Conservation (phyloP, 2,329 filamentous ascomycete species). For the Microsporum canis region DNA sequence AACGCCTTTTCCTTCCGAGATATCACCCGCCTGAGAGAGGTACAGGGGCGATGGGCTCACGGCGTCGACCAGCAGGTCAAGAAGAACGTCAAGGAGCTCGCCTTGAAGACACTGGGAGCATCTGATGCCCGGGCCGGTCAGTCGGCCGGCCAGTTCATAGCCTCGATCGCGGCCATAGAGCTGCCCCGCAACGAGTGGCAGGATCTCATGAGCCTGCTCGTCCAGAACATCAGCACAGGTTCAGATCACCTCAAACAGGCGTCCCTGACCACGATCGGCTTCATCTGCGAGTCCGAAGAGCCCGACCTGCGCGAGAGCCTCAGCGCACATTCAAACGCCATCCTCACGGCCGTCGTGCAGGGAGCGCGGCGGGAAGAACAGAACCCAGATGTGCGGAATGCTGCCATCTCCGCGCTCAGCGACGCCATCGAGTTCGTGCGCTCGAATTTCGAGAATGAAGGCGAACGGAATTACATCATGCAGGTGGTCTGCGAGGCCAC, state of each 20-base stretch:
- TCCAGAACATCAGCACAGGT: constrained; percentile 84
- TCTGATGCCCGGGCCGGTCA: constrained; percentile 71
- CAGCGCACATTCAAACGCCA: constrained; percentile 85
- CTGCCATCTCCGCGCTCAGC: constrained; percentile 85
- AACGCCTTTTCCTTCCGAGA: constrained; percentile 97
- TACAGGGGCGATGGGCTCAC: constrained; percentile 87
- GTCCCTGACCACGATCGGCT: constrained; percentile 91
- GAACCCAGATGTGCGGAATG: constrained; percentile 79
- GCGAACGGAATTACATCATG: constrained; percentile 99
- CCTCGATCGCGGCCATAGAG: constrained; percentile 89
- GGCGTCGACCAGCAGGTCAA: constrained; percentile 74
- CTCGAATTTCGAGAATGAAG: constrained; percentile 98
- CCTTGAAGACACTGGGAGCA: constrained; percentile 76
- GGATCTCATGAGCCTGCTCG: constrained; percentile 76
- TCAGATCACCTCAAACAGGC: constrained; percentile 83
- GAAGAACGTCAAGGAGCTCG: constrained; percentile 73
- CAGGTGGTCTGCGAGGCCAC: constrained; percentile 99
- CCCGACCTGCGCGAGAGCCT: constrained; percentile 69
- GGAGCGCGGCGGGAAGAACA: constrained; percentile 93
- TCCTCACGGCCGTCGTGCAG: constrained; percentile 93
- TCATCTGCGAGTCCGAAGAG: constrained; percentile 95
- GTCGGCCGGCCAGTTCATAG: constrained; percentile 87
- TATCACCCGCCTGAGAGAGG: constrained; percentile 69
- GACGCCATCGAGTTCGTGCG: constrained; percentile 96
- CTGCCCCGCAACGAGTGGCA: constrained; percentile 87